A percentile compares a stretch with the other conserved stretches of the same genome.
phyloP scores from a whole-genome alignment of 2,329 filamentous ascomycete genomes.

The Stagonosporopsis rhizophila region DNA sequence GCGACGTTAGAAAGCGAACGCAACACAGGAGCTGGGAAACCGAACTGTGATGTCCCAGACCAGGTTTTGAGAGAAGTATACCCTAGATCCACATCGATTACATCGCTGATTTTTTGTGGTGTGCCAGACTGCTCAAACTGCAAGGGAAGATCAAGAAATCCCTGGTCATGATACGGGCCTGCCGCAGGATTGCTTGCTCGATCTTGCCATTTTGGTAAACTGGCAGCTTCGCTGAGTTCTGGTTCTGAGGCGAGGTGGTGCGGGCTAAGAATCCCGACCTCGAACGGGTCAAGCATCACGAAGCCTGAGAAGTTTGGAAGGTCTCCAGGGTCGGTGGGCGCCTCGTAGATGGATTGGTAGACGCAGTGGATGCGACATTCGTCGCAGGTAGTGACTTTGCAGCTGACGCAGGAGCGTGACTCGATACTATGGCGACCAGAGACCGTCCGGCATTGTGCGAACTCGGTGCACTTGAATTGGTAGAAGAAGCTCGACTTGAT shows the following conservation, averaged over 20 bases:
- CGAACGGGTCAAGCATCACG: slow-evolving; percentile 30
- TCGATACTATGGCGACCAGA: slow-evolving; percentile 17
- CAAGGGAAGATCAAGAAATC: slow-evolving; percentile 40
- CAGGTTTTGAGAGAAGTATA: slow-evolving; percentile 21
- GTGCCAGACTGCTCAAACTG: slow-evolving; percentile 23
- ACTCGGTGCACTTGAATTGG: slow-evolving; percentile 31
- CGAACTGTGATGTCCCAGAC: slow-evolving; percentile 29
- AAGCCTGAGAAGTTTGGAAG: slow-evolving; percentile 43
- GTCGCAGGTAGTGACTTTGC: slow-evolving; percentile 42
- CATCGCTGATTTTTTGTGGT: slow-evolving; percentile 34
- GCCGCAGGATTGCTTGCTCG: not conserved
- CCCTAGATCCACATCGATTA: slow-evolving; percentile 38
- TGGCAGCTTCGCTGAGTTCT: not conserved
- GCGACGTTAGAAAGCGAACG: slow-evolving; percentile 32
- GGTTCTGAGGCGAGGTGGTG: slow-evolving; percentile 27
- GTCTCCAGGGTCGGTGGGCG: slow-evolving; percentile 35
- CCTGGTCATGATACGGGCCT: slow-evolving; percentile 41
- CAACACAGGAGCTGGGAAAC: slow-evolving; percentile 37
- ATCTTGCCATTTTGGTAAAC: slow-evolving; percentile 4
- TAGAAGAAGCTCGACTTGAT: slow-evolving; percentile 34
- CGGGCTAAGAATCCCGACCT: slow-evolving; percentile 41
- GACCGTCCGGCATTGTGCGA: slow-evolving; percentile 31
- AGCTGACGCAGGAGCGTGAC: slow-evolving; percentile 35
- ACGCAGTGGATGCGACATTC: slow-evolving; percentile 47
- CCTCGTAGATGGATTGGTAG: slow-evolving; percentile 41